Percentiles rank a stretch among this genome's conserved stretches.
These are phyloP conservation scores for Yamadazyma sp. DNA, from an alignment of 805 yeast genomes.

Conservation along the genomic window DNA sequence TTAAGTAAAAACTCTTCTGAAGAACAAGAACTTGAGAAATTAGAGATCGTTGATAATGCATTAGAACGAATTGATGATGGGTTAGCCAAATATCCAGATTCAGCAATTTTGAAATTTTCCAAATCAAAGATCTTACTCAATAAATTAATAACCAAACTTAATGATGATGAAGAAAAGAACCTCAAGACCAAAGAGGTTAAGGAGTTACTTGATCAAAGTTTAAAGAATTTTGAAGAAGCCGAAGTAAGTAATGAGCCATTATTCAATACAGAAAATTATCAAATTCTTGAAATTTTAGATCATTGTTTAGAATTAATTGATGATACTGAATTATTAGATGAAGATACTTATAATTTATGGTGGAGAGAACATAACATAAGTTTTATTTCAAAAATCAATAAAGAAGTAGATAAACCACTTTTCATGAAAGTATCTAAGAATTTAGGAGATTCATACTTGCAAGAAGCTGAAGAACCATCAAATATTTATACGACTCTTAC, in stretches of 20 bases:
- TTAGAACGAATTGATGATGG: constrained; percentile 68
- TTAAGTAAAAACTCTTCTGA: constrained; percentile 50
- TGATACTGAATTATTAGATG: constrained; percentile 15
- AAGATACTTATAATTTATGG: constrained; percentile 49
- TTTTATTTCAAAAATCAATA: constrained; percentile 16
- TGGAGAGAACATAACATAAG: constrained; percentile 45
- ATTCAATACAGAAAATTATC: constrained; percentile 44
- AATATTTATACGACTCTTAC: constrained; percentile 51
- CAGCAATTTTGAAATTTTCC: constrained; percentile 48
- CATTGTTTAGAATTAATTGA: constrained; percentile 60
- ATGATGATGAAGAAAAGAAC: no score
- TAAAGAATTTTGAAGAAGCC: constrained; percentile 45
- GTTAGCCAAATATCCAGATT: constrained; percentile 44
- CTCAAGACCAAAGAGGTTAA: constrained; percentile 30
- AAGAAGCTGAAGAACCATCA: constrained; percentile 63
- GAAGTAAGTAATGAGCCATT: constrained; percentile 26
- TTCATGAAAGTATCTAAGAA: constrained; percentile 40
- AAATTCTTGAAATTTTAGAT: constrained; percentile 56
- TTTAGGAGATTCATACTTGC: constrained; percentile 61
- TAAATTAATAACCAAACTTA: no score
- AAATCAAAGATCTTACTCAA: constrained; percentile 52
- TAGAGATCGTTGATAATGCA: constrained; percentile 57
- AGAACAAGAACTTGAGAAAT: constrained; percentile 37
- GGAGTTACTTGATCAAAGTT: constrained; percentile 44
- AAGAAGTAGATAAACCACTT: constrained; percentile 14